Conservation (phyloP, 176 grass and related monocot genomes). For the Puya raimondii region DNA sequence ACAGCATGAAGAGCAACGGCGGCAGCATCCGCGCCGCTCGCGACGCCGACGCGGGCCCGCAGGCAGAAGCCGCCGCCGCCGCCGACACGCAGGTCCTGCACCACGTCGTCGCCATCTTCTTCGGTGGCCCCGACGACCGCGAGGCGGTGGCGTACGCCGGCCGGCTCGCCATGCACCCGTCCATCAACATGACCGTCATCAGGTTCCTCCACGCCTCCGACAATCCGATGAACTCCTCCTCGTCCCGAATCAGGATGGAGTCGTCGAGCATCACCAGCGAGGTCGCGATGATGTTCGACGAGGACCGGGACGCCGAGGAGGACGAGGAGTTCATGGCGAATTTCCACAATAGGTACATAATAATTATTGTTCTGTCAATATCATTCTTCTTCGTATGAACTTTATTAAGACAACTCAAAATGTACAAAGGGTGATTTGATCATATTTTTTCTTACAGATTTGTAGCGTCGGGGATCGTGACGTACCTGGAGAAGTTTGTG, state of each 20-base stretch:
- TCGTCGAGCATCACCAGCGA: background rate
- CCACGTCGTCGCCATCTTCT: slow-evolving; percentile 46
- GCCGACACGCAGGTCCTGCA: background rate
- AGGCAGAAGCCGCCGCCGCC: background rate
- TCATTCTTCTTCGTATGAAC: background rate
- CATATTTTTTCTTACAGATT: slow-evolving; percentile 3
- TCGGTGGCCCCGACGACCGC: slow-evolving; percentile 53
- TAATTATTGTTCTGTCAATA: background rate
- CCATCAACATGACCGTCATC: slow-evolving; percentile 27
- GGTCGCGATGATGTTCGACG: slow-evolving; percentile 12
- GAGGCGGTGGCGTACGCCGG: slow-evolving; percentile 44
- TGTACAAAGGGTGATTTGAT: too few relatives aligned
- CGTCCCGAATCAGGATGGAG: background rate
- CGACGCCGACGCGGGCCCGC: background rate
- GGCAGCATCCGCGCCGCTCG: background rate
- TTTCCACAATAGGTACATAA: slow-evolving; percentile 18
- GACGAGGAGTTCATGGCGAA: slow-evolving; percentile 52
- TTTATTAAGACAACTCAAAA: too few relatives aligned
- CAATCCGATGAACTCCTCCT: too few relatives aligned
- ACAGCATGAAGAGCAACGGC: too few relatives aligned
- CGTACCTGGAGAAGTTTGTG: slow-evolving; percentile 40
- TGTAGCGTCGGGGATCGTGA: slow-evolving; percentile 29
- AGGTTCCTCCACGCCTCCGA: slow-evolving; percentile 23
- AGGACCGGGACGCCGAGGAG: slow-evolving; percentile 35
- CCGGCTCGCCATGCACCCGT: slow-evolving; percentile 31